phyloP scores from a whole-genome alignment of 345 rosid species.

The Linum lewisii region DNA sequence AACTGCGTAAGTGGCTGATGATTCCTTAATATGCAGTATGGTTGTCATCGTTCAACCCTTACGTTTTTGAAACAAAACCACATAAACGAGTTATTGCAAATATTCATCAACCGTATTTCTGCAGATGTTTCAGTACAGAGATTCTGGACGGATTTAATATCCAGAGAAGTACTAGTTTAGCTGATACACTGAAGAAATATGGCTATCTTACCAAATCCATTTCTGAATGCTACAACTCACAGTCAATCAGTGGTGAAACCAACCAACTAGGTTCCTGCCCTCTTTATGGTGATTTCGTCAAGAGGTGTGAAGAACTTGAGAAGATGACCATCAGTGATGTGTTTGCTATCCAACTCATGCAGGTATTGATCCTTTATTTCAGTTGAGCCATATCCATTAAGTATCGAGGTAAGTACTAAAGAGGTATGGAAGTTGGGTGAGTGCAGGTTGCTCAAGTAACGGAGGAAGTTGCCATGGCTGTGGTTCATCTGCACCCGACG shows the following conservation, averaged over 20 bases:
- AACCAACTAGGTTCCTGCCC: conserved; percentile 37
- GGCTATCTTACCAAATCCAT: conserved; percentile 64
- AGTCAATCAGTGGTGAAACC: conserved; percentile 26
- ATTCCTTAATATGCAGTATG: not conserved
- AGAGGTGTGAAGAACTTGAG: conserved; percentile 66
- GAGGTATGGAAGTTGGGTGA: not conserved
- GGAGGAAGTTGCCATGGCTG: conserved; percentile 63
- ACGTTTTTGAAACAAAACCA: not conserved
- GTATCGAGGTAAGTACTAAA: not conserved
- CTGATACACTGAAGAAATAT: conserved; percentile 69
- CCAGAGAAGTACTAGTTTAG: conserved; percentile 61
- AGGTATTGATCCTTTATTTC: conserved; percentile 37
- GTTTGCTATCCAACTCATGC: conserved; percentile 89
- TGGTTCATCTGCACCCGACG: conserved; percentile 76
- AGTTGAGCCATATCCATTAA: not conserved
- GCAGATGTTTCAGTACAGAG: conserved; percentile 90
- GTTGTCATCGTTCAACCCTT: not conserved
- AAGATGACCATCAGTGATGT: conserved; percentile 82
- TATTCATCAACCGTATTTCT: conserved; percentile 1
- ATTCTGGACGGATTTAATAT: conserved; percentile 88
- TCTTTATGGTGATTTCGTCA: conserved; percentile 45
- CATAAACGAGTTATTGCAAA: not conserved
- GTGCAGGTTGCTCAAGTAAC: conserved; percentile 80
- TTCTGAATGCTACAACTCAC: conserved; percentile 43
- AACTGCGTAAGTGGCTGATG: conserved; percentile 49